Conservation (phyloP, 805 yeast species). For the Saccharomyces jurei region DNA sequence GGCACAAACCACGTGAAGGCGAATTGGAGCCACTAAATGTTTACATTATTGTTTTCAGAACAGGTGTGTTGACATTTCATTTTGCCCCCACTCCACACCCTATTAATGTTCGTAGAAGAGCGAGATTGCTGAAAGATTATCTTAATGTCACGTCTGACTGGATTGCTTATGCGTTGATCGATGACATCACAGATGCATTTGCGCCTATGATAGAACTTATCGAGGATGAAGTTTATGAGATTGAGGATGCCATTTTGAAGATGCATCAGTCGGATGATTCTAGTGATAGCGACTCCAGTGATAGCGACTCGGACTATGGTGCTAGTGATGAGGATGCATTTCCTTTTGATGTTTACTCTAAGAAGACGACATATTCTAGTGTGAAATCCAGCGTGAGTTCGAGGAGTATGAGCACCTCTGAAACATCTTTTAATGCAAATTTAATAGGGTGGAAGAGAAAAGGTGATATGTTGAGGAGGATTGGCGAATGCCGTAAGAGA, state of each 20-base stretch:
- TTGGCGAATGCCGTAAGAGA: constrained; percentile 90
- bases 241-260: constrained; percentile 81
- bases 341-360: not conserved
- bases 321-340: constrained; percentile 8
- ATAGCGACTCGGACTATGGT: constrained; percentile 13
- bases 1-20: constrained; percentile 36
- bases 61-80: constrained; percentile 90
- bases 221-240: constrained; percentile 89
- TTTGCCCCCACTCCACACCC: constrained; percentile 95
- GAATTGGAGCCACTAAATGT: constrained; percentile 85
- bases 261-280: constrained; percentile 66
- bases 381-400: constrained; percentile 17
- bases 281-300: constrained; percentile 31
- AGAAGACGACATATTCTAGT: not conserved
- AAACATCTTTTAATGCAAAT: constrained; percentile 32
- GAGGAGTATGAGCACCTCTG: constrained; percentile 27
- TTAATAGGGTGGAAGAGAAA: constrained; percentile 75
- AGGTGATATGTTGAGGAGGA: constrained; percentile 90
- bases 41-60: constrained; percentile 83
- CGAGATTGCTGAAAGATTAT: constrained; percentile 78
- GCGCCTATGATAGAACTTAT: constrained; percentile 94
- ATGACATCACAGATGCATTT: constrained; percentile 94
- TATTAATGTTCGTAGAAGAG: constrained; percentile 88
- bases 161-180: constrained; percentile 94
- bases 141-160: constrained; percentile 88